Evolutionary conservation across 805 yeast genomes (phyloP).

Genomic region (Starmerella vaccinii): DNA sequence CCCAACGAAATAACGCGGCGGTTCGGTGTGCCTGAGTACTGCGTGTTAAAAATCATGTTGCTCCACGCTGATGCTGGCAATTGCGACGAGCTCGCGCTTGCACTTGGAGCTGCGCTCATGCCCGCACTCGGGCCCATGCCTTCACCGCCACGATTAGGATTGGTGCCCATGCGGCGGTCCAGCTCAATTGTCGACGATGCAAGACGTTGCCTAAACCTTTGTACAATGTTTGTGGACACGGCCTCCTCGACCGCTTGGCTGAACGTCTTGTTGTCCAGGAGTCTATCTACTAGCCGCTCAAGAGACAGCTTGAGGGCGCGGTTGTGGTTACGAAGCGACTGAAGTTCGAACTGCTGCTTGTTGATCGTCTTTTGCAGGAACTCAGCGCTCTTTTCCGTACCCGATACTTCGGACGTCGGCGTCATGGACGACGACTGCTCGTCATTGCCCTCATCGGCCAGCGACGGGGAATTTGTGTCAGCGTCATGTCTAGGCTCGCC

Average conservation of each 20-base stretch:
- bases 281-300: slow-evolving; percentile 30
- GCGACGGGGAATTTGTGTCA: neutral
- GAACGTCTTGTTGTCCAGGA: slow-evolving; percentile 29
- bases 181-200: slow-evolving; percentile 12
- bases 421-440: neutral
- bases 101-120: too few species aligned
- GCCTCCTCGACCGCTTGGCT: slow-evolving; percentile 25
- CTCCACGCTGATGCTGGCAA: slow-evolving; percentile 10
- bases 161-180: neutral
- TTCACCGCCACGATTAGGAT: neutral
- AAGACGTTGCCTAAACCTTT: slow-evolving; percentile 18
- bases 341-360: slow-evolving; percentile 27
- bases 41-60: slow-evolving; percentile 19
- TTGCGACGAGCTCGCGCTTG: neutral
- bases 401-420: neutral
- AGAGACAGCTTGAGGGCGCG: slow-evolving; percentile 28
- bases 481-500: neutral
- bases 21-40: slow-evolving; percentile 15
- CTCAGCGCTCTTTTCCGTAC: neutral
- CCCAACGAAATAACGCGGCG: slow-evolving; percentile 23
- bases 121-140: neutral
- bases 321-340: slow-evolving; percentile 28
- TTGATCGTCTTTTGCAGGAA: slow-evolving; percentile 9
- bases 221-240: slow-evolving; percentile 18
- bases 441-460: neutral